Evolutionary conservation across 768 basidiomycete species (phyloP), one percentile per base, ranked within the genome.

Genomic region (Suillus paluster): DNA sequence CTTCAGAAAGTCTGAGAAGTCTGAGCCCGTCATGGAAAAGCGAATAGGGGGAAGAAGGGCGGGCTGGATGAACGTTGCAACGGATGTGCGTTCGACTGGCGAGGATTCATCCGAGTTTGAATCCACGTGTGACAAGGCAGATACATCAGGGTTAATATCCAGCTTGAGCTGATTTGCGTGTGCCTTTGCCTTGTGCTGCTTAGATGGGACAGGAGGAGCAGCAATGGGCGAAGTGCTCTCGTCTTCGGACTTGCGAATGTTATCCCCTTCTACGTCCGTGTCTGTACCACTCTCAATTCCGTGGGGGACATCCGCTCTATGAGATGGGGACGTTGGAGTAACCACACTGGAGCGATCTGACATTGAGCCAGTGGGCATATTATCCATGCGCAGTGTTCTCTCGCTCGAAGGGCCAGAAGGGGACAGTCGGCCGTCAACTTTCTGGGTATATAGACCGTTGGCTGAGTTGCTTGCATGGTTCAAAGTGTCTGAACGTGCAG

Each of bases 21-120:
- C 95, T 0, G 86, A 80, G 50, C 87, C 84, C 62, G 86, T 90
- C 78, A 97, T 83, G 17, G 95, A 96, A 73, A 97, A 90, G n/a
- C 92, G 87, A 69, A 97, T 95, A 0, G 93, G 93, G 3, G 94
- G 94, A 27, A 55, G 54, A 33, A 95, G 79, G 4, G 93, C 91
- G 42, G 95, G 94, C 0, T 92, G 91, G 54, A 94, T 92, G 72
- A 90, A 91, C 21, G 93, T 93, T 7, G 90, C 80, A 67, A 84
- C 84, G 9, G 89, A 87, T 12, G 83, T 86, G 46, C 81, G 84
- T 70, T 91, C 85, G 34, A 91, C 84, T 0, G 87, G 84, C 2
- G 86, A 84, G 12, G 85, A 84, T 65, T 90, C 89, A 23, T 84
- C 82, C 3, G 79, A 81, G 55, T 73, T 74, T 53, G 58, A 59